Base-by-base conservation (phyloP, 2,329 filamentous ascomycete genomes). In the Plenodomus lindquistii region DNA sequence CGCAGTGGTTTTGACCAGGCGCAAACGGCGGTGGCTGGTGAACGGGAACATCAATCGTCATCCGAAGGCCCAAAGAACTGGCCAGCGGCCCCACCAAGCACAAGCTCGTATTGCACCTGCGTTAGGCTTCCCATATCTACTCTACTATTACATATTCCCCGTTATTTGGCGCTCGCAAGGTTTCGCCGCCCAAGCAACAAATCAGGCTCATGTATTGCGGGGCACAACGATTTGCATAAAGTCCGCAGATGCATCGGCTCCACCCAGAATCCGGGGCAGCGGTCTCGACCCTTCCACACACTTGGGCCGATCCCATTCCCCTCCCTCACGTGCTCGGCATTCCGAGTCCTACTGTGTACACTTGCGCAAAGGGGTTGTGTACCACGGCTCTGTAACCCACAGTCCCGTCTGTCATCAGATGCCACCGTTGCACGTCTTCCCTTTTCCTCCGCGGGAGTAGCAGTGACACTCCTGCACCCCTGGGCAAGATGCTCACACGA, bases 401-500 rank as follows among this genome's bases (percentile, higher is more conserved):
- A 31, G 27, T 31, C 27, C n/a, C n/a, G n/a, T n/a, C n/a, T n/a
- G n/a, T n/a, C 15, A 31, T 31, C 27, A 31, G 34, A 54, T 44
- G 37, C 45, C 37, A 52, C 44, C 11, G 24, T 44, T 38, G 29
- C 36, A 42, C 40, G 27, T 17, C 37, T 34, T 21, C 24, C 17
- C 37, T 27, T 21, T 35, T 31, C 16, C 29, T 18, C 34, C 20
- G 13, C 17, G 16, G 22, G 18, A 22, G 29, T 16, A 21, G 34
- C 22, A 40, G 27, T 9, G 35, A 37, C 35, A 18, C 18, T 31
- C 21, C 19, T 27, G 15, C 19, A 18, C 15, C 37, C 11, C 37
- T n/a, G 5, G 24, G 48, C 59, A 58, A 42, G 13, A 70, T 70
- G 68, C 51, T 71, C 29, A 40, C 62, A 36, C 63, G 62, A 24